Conservation (phyloP, 2,329 filamentous ascomycete genomes). For the Fusarium longipes region DNA sequence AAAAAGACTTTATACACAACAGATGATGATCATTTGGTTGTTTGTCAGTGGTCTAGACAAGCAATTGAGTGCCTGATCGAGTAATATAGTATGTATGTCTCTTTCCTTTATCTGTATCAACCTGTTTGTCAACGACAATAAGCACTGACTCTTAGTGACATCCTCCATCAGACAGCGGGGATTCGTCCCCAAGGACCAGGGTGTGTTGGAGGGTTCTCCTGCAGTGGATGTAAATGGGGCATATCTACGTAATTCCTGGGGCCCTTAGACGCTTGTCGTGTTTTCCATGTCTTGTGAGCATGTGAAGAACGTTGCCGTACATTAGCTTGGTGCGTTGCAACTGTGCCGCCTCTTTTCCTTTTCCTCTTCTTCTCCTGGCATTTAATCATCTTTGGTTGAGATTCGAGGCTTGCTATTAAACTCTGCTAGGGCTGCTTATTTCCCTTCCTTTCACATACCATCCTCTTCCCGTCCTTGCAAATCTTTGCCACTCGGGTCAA, state of each 20-base stretch:
- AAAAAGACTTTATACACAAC: not conserved
- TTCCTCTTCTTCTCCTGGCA: not conserved
- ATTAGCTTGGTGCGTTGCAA: not conserved
- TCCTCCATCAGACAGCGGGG: constrained; percentile 11
- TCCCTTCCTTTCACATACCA: not conserved
- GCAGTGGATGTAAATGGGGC: constrained; percentile 28
- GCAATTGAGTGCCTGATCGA: too few species aligned
- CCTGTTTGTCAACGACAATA: not conserved
- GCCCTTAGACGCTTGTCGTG: constrained; percentile 13
- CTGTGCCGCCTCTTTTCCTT: constrained; percentile 14
- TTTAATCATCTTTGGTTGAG: not conserved
- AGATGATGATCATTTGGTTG: not conserved
- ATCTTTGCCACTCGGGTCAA: constrained; percentile 3
- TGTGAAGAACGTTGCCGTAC: constrained; percentile 32
- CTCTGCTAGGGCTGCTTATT: constrained; percentile 18
- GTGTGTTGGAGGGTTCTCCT: constrained; percentile 13
- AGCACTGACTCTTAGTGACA: not conserved
- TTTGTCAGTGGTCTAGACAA: too few species aligned
- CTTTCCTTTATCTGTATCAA: not conserved
- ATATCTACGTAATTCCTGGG: constrained; percentile 36
- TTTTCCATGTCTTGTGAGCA: constrained; percentile 34
- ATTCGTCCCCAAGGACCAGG: constrained; percentile 18
- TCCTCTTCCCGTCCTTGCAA: constrained; percentile 1
- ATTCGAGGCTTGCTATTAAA: constrained; percentile 11
- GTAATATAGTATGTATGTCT: too few species aligned